Evolutionary conservation across 2,329 filamentous ascomycete genomes (phyloP).

Genomic region (Apiospora hydei): DNA sequence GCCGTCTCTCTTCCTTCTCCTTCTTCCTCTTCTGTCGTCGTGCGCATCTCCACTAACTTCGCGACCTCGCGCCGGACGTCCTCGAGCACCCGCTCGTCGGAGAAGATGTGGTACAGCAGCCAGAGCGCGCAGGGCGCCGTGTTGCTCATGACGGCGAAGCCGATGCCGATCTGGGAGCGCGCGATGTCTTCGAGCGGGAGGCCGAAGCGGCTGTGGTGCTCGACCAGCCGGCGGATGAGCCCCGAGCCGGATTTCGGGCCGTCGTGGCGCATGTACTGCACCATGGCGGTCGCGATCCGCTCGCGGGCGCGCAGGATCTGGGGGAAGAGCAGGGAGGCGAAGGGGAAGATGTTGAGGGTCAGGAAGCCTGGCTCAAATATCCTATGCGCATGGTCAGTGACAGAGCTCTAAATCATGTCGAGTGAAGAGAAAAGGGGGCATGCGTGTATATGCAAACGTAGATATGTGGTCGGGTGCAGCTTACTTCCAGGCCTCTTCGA

Average conservation of each 20-base stretch:
- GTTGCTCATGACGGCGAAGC: neutral
- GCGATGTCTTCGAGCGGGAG: neutral
- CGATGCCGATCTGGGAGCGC: neutral
- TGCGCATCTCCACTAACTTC: neutral
- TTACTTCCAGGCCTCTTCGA: neutral
- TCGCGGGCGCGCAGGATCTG: neutral
- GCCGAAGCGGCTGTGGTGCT: neutral
- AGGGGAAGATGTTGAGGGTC: neutral
- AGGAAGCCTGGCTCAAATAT: neutral
- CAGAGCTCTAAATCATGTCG: neutral
- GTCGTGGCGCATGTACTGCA: neutral
- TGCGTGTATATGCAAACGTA: too few relatives aligned
- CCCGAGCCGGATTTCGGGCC: neutral
- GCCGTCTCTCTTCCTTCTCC: neutral
- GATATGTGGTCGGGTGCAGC: neutral
- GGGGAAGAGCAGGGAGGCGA: neutral
- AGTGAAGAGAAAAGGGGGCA: too few relatives aligned
- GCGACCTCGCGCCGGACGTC: neutral
- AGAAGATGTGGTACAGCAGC: neutral
- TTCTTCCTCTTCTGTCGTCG: too few relatives aligned
- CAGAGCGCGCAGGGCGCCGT: neutral
- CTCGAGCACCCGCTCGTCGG: neutral
- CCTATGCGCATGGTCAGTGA: neutral
- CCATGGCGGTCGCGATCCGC: neutral
- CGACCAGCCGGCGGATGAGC: neutral